A percentile compares a stretch with the other conserved stretches of the same genome.
Conservation (phyloP, 345 rosid species). For the Draba incana region DNA sequence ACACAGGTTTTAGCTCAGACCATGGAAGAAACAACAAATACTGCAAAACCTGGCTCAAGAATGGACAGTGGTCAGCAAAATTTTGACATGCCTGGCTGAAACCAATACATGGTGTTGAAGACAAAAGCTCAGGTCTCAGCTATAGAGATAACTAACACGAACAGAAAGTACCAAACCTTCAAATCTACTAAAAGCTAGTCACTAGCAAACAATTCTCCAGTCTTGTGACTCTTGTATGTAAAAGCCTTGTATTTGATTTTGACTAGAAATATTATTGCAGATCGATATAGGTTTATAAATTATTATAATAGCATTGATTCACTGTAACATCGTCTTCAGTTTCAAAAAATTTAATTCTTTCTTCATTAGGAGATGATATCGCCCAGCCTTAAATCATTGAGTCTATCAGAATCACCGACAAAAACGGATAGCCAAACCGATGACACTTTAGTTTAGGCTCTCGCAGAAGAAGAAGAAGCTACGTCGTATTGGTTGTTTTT, state of each 20-base stretch:
- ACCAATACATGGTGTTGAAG: constrained; percentile 22
- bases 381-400: too few species aligned
- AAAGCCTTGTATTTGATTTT: not conserved
- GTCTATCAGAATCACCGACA: too few species aligned
- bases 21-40: constrained; percentile 18
- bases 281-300: too few species aligned
- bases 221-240: constrained; percentile 1
- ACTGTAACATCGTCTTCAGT: too few species aligned
- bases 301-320: too few species aligned
- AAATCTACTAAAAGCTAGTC: constrained; percentile 7
- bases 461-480: not conserved
- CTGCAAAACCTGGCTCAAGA: constrained; percentile 4
- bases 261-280: too few species aligned
- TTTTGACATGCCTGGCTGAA: constrained; percentile 13
- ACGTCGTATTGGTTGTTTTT: not conserved
- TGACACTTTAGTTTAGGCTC: too few species aligned
- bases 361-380: too few species aligned
- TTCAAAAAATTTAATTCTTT: too few species aligned
- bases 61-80: constrained; percentile 16
- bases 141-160: not conserved
- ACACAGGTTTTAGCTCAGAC: constrained; percentile 39
- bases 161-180: constrained; percentile 11
- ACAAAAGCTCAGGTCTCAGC: constrained; percentile 10
- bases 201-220: constrained; percentile 14
- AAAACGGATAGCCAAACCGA: too few species aligned